These are phyloP conservation scores for Cyberlindnera xylosilytica DNA, from an alignment of 805 yeast genomes.

Conservation along the genomic window DNA sequence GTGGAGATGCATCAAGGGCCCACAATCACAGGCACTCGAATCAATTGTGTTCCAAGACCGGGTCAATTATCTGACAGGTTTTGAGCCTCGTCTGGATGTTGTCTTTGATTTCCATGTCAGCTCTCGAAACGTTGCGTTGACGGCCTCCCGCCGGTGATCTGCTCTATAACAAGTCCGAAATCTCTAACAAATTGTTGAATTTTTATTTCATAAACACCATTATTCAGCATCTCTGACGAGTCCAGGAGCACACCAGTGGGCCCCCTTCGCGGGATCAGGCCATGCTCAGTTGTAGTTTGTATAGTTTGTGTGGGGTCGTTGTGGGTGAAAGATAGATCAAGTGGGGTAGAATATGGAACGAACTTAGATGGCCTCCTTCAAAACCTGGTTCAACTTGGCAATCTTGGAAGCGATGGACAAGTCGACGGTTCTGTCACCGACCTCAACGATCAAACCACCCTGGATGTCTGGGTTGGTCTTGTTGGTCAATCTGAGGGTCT, in stretches of 20 bases:
- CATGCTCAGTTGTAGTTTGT: not conserved
- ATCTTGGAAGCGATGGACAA: constrained; percentile 82
- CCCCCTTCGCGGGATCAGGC: no score
- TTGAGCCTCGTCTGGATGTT: not conserved
- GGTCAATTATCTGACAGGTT: not conserved
- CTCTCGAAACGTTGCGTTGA: constrained; percentile 6
- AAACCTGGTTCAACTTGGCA: constrained; percentile 82
- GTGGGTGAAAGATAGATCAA: not conserved
- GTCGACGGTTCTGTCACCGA: constrained; percentile 96
- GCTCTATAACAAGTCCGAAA: no score
- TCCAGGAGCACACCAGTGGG: not conserved
- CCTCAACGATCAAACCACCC: constrained; percentile 95
- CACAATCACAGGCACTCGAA: not conserved
- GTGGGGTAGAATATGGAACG: not conserved
- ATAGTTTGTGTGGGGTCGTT: not conserved
- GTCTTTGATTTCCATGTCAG: constrained; percentile 10
- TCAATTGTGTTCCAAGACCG: constrained; percentile 3
- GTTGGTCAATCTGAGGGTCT: constrained; percentile 81
- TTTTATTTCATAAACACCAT: constrained; percentile 10
- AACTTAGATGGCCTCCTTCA: constrained; percentile 76
- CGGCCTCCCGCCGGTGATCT: no score
- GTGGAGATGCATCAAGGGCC: not conserved
- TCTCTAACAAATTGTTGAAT: not conserved
- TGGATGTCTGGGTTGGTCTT: constrained; percentile 83
- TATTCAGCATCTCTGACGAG: not conserved